phyloP scores from a whole-genome alignment of 2,329 filamentous ascomycete species.

The Fusarium circinatum region DNA sequence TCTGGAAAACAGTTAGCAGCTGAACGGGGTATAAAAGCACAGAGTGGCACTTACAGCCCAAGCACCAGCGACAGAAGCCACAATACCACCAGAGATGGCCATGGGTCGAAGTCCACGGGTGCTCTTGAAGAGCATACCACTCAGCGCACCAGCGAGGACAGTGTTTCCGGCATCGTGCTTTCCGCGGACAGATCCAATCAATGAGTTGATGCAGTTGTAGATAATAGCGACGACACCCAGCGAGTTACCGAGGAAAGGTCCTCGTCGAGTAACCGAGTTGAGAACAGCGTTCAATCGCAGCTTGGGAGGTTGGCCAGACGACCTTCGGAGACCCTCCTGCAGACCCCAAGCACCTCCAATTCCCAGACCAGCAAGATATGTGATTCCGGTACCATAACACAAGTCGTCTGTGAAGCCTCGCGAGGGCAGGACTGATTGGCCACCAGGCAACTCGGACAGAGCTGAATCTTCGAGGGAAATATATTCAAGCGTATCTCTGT shows the following conservation, averaged over 20 bases:
- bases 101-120: constrained; percentile 90
- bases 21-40: not conserved
- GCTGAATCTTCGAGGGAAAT: constrained; percentile 91
- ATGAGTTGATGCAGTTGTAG: constrained; percentile 93
- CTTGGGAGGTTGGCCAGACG: constrained; percentile 83
- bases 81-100: constrained; percentile 92
- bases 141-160: constrained; percentile 83
- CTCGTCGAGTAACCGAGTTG: constrained; percentile 91
- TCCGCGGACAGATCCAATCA: constrained; percentile 80
- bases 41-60: constrained; percentile 81
- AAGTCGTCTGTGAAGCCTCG: constrained; percentile 98
- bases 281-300: constrained; percentile 92
- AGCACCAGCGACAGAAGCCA: constrained; percentile 82
- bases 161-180: constrained; percentile 94
- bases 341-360: constrained; percentile 93
- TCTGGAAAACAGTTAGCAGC: constrained; percentile 37
- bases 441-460: constrained; percentile 85
- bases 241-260: constrained; percentile 95
- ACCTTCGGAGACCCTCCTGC: constrained; percentile 85
- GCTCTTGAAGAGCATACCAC: constrained; percentile 96
- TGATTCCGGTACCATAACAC: constrained; percentile 95
- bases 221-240: constrained; percentile 95
- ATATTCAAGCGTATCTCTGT: constrained; percentile 94
- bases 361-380: constrained; percentile 87
- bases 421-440: constrained; percentile 88